Percentiles rank a stretch among this genome's conserved stretches.
Evolutionary conservation across 2,329 filamentous ascomycete species (phyloP).

Genomic region (Neoscytalidium dimidiatum): DNA sequence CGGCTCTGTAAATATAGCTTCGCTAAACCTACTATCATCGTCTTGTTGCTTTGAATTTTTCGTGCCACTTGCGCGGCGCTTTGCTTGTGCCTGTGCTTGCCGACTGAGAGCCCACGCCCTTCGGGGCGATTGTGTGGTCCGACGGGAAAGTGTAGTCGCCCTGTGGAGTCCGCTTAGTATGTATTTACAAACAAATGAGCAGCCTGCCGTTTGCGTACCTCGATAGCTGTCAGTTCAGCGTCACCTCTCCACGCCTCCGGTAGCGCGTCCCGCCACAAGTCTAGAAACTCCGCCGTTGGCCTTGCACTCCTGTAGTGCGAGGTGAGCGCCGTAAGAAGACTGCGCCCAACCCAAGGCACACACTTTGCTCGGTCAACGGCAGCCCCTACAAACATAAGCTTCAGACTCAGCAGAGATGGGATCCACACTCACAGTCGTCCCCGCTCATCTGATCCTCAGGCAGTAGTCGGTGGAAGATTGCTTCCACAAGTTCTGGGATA

Average conservation of each 20-base stretch:
- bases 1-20: background rate
- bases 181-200: background rate
- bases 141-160: constrained; percentile 35
- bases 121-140: constrained; percentile 33
- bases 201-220: constrained; percentile 8
- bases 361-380: constrained; percentile 35
- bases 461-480: constrained; percentile 39
- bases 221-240: constrained; percentile 34
- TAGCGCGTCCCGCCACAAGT: constrained; percentile 39
- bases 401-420: background rate
- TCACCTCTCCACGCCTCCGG: constrained; percentile 40
- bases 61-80: constrained; percentile 42
- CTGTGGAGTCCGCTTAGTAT: background rate
- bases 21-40: background rate
- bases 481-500: constrained; percentile 40
- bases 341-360: constrained; percentile 34
- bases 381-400: constrained; percentile 29
- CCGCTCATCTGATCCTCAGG: constrained; percentile 29
- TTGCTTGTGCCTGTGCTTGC: constrained; percentile 23
- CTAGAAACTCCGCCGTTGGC: constrained; percentile 36
- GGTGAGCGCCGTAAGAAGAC: constrained; percentile 31
- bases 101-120: constrained; percentile 22
- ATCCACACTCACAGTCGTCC: constrained; percentile 24
- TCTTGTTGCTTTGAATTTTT: constrained; percentile 31
- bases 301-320: constrained; percentile 25